phyloP scores from a whole-genome alignment of 176 grass and related monocot species.

The Rhynchospora pubera region DNA sequence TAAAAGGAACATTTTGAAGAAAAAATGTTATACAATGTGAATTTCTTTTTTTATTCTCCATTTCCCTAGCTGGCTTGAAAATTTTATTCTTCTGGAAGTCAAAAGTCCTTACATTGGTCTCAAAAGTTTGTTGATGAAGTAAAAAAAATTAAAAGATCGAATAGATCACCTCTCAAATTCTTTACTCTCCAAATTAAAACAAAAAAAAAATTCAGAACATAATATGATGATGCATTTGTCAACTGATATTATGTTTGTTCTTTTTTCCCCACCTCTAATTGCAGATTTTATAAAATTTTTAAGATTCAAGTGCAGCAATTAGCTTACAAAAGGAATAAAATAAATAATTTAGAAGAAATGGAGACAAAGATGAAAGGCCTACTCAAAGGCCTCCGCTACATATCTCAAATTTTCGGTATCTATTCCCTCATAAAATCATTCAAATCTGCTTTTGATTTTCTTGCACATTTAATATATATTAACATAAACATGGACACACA shows the following conservation, averaged over 20 bases:
- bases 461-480: neutral
- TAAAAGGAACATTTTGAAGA: neutral
- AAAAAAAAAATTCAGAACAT: neutral
- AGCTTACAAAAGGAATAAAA: neutral
- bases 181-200: neutral
- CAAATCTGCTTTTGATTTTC: neutral
- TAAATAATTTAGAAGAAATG: constrained; percentile 16
- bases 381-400: constrained; percentile 91
- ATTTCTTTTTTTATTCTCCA: neutral
- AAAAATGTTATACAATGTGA: neutral
- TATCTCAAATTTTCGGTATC: constrained; percentile 93
- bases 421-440: neutral
- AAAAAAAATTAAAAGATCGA: neutral
- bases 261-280: neutral
- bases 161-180: neutral
- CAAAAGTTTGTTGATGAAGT: neutral
- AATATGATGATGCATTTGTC: neutral
- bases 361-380: constrained; percentile 93
- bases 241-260: neutral
- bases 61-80: neutral
- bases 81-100: neutral
- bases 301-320: neutral
- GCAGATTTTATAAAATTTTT: neutral
- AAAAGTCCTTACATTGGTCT: neutral
- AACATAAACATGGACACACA: neutral